Conservation (phyloP, 306 rosid species). For the Ammopiptanthus mongolicus region DNA sequence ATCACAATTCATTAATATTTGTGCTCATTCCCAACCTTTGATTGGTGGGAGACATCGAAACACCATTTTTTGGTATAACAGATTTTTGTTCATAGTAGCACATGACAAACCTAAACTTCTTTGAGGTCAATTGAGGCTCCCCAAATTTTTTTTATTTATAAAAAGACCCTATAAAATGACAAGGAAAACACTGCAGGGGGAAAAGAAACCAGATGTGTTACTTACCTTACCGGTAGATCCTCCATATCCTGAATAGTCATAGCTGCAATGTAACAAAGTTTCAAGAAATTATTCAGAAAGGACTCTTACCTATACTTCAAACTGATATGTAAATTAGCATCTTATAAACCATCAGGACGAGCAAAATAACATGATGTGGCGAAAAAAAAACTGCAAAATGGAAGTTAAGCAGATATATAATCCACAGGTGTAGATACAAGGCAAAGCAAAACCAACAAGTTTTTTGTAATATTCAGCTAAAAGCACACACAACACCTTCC, state of each 20-base stretch:
- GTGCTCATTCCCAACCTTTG: no score
- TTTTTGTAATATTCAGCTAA: background rate
- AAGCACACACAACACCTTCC: background rate
- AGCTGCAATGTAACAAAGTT: conserved; percentile 41
- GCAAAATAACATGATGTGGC: background rate
- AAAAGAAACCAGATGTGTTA: background rate
- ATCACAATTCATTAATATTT: no score
- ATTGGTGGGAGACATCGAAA: no score
- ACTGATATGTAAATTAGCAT: background rate
- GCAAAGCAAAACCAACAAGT: background rate
- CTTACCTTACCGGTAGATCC: conserved; percentile 73
- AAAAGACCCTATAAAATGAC: background rate
- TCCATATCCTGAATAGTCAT: conserved; percentile 80
- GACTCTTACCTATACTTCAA: background rate
- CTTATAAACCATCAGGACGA: background rate
- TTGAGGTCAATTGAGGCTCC: background rate
- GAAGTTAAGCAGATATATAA: background rate
- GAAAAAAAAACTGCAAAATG: background rate
- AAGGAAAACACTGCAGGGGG: background rate
- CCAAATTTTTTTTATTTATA: background rate
- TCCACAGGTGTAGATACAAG: background rate
- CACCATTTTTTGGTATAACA: no score
- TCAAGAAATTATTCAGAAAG: background rate
- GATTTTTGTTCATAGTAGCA: no score
- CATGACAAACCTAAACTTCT: background rate